Conservation (phyloP, 1,284 basidiomycete species). For the Ceratobasidium sp. region DNA sequence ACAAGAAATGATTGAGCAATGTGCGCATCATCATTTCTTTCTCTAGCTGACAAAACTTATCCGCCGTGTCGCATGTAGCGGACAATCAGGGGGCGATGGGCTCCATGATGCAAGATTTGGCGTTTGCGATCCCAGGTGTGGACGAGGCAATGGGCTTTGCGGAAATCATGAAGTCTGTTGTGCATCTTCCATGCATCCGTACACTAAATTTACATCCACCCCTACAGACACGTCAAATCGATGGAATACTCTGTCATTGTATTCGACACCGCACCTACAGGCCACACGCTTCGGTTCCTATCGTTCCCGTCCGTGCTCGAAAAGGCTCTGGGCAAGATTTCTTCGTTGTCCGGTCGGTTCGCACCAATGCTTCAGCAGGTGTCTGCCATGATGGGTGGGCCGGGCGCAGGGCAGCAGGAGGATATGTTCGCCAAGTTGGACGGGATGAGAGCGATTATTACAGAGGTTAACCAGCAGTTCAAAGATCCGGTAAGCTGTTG, state of each 20-base stretch:
- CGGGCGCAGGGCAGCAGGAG: conserved; percentile 84
- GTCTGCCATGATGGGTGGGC: conserved; percentile 94
- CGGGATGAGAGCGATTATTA: conserved; percentile 95
- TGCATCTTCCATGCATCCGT: not conserved
- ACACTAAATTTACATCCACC: not conserved
- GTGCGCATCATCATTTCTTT: conserved; percentile 59
- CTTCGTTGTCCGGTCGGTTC: conserved; percentile 89
- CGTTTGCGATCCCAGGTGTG: conserved; percentile 98
- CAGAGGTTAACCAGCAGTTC: conserved; percentile 99
- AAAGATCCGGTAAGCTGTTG: conserved; percentile 86
- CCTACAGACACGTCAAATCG: conserved; percentile 93
- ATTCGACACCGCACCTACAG: conserved; percentile 98
- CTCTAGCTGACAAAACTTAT: conserved; percentile 12
- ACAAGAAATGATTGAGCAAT: conserved; percentile 99
- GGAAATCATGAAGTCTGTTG: conserved; percentile 96
- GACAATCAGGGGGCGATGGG: conserved; percentile 97
- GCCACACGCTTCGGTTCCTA: conserved; percentile 97
- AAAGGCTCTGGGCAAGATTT: conserved; percentile 96
- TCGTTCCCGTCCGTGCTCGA: conserved; percentile 98
- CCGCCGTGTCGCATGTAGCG: conserved; percentile 60
- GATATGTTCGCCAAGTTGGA: conserved; percentile 99
- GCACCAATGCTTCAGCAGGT: conserved; percentile 97
- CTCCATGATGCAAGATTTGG: conserved; percentile 99
- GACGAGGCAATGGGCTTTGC: conserved; percentile 99
- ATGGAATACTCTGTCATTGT: conserved; percentile 99